Percentiles rank a stretch among this genome's conserved stretches.
Evolutionary conservation across 306 rosid genomes (phyloP).

Genomic region (Pueraria montana): DNA sequence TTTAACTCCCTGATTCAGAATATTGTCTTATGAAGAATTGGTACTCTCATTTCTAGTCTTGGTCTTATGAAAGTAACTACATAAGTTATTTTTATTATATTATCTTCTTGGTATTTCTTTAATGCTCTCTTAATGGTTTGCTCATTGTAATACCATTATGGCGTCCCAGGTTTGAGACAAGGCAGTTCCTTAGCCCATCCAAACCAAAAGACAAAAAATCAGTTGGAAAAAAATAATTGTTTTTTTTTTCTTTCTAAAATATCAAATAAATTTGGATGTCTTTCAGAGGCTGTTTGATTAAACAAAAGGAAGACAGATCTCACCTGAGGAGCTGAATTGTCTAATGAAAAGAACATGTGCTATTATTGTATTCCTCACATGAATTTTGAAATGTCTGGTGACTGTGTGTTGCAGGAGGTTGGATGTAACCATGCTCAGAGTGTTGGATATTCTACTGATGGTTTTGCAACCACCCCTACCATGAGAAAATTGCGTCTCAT

Average conservation of each 20-base stretch:
- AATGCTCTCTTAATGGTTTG: background rate
- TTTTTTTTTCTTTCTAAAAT: background rate
- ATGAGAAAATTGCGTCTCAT: conserved; percentile 95
- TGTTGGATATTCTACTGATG: conserved; percentile 95
- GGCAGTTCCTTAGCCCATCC: background rate
- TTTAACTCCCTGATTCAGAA: background rate
- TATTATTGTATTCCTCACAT: conserved; percentile 13
- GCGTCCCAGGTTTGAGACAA: background rate
- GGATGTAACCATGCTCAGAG: conserved; percentile 98
- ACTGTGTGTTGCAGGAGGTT: conserved; percentile 77
- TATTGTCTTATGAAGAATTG: background rate
- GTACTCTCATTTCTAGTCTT: background rate
- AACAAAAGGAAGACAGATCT: conserved; percentile 11
- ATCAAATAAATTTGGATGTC: conserved; percentile 10
- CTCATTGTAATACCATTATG: background rate
- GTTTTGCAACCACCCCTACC: conserved; percentile 93
- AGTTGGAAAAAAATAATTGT: background rate
- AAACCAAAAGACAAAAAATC: background rate
- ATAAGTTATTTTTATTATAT: background rate
- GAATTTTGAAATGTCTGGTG: conserved; percentile 25
- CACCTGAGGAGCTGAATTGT: background rate
- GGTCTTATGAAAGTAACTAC: background rate
- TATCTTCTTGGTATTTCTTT: background rate
- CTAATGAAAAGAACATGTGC: background rate
- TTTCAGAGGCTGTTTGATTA: background rate